Evolutionary conservation across 1,284 basidiomycete species (phyloP).

Genomic region (Cutaneotrichosporon cutaneum): DNA sequence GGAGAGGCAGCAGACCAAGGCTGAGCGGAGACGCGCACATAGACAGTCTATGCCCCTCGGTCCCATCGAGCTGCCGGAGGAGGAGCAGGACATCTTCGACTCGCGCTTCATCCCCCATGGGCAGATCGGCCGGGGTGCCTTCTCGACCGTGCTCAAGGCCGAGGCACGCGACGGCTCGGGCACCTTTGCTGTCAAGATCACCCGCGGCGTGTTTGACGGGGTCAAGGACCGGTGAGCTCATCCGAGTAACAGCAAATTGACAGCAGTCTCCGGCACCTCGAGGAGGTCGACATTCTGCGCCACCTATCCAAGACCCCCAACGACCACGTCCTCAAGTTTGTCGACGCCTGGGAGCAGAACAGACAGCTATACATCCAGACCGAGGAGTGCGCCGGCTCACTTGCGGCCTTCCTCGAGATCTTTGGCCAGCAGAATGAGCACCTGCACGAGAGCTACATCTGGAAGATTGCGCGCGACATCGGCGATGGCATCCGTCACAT

Average conservation of each 20-base stretch:
- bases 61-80: slow-evolving; percentile 25
- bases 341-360: slow-evolving; percentile 95
- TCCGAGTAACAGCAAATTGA: neutral
- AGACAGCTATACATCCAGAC: slow-evolving; percentile 89
- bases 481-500: slow-evolving; percentile 85
- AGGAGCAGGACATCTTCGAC: slow-evolving; percentile 49
- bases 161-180: slow-evolving; percentile 62
- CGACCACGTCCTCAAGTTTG: slow-evolving; percentile 82
- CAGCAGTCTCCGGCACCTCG: slow-evolving; percentile 71
- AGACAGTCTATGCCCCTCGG: slow-evolving; percentile 49
- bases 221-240: slow-evolving; percentile 64
- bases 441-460: slow-evolving; percentile 89
- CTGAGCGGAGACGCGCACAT: slow-evolving; percentile 42
- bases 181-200: slow-evolving; percentile 89
- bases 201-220: slow-evolving; percentile 83
- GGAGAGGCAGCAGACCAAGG: slow-evolving; percentile 33
- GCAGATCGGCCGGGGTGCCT: slow-evolving; percentile 87
- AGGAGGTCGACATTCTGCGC: slow-evolving; percentile 91
- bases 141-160: slow-evolving; percentile 91
- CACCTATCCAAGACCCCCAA: slow-evolving; percentile 65
- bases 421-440: slow-evolving; percentile 80
- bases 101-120: slow-evolving; percentile 70
- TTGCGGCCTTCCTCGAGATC: slow-evolving; percentile 88
- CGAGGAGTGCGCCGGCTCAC: slow-evolving; percentile 90
- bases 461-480: slow-evolving; percentile 94